Evolutionary conservation across 176 grass and related monocot genomes (phyloP), one percentile per base, ranked within the genome.

Genomic region (Musa schizocarpa): DNA sequence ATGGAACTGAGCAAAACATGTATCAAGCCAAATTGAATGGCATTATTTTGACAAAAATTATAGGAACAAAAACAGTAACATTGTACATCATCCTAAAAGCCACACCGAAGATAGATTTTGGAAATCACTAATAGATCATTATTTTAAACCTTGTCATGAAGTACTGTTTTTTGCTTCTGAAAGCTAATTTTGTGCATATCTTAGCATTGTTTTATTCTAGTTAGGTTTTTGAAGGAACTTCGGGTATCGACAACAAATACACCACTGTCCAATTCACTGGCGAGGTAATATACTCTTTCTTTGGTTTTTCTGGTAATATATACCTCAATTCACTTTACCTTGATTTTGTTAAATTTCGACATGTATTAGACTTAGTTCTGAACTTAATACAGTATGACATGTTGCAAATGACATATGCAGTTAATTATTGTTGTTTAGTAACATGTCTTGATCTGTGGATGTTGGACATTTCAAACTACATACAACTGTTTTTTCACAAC

Each of bases 211-310:
- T 53, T 21, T 9, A 57, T 53, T 19, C 48, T 85, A 62, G 63
- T 62, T 73, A 97, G 94, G 94, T 98, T 24, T 98, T 98, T 75
- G 94, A 98, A 86, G 94, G 94, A 13, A 98, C 94, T 76, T 93
- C 94, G 55, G 94, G 94, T 84, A 98, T 98, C 65, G 94, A 98
- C 82, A 98, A 73, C 82, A 98, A 98, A 80, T 98, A 89, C 58
- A 98, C 94, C 34, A 98, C 94, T 48, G 94, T 98, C 23, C 94
- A 98, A 77, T 98, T 98, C 82, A 98, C 94, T 8, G 94, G 94
- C 79, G 94, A 98, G 94, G 94, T 97, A 73, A 82, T 79, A 59
- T 49, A 79, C 16, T 55, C 66, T 61, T 71, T 56, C 71, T 52
- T 74, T 4, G 20, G 75, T 23, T 58, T 82, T 8, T 74, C 81